Evolutionary conservation across 345 rosid species (phyloP).

Genomic region (Conringia planisiliqua): DNA sequence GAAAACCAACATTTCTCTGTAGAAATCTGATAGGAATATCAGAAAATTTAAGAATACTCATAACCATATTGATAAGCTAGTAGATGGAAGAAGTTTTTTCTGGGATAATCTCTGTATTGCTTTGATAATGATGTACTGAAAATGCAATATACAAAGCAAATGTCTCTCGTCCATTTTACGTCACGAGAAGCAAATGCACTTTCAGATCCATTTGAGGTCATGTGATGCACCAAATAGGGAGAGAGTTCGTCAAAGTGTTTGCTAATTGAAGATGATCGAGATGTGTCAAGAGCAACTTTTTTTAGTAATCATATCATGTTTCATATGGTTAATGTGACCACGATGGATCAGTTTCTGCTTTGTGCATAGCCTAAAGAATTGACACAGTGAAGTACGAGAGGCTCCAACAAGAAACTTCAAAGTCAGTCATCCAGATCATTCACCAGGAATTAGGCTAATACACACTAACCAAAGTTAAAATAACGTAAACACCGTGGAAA

Average conservation of each 20-base stretch:
- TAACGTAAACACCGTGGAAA: neutral
- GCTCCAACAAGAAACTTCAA: neutral
- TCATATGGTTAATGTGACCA: constrained; percentile 15
- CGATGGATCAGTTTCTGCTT: neutral
- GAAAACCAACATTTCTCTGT: neutral
- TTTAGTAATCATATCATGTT: neutral
- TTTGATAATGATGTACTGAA: neutral
- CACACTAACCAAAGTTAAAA: neutral
- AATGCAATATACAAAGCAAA: neutral
- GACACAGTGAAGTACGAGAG: neutral
- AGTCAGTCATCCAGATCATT: neutral
- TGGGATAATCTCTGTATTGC: neutral
- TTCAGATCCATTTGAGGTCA: constrained; percentile 3
- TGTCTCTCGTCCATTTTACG: neutral
- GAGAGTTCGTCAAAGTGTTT: constrained; percentile 5
- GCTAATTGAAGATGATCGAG: constrained; percentile 24
- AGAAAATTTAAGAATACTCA: neutral
- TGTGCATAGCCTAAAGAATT: neutral
- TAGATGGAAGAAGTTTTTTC: neutral
- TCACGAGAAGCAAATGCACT: constrained; percentile 17
- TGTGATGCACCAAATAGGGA: constrained; percentile 19
- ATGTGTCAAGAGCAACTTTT: constrained; percentile 7
- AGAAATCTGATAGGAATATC: neutral
- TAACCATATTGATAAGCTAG: neutral
- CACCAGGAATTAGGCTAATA: neutral